phyloP scores from a whole-genome alignment of 371 early-diverging fungal genomes.

The Mortierella sp. region DNA sequence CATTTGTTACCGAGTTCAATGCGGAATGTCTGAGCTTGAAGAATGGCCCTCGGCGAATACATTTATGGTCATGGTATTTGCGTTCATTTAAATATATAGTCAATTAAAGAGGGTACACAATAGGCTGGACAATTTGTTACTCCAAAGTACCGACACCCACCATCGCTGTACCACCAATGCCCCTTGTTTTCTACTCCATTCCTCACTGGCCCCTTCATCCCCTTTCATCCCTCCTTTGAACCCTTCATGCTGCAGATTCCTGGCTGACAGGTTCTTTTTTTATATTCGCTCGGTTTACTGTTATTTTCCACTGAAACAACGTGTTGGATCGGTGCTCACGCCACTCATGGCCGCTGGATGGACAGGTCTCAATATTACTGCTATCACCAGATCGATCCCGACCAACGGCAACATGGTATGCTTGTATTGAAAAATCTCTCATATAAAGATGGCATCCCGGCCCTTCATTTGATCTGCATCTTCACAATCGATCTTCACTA shows the following conservation, averaged over 20 bases:
- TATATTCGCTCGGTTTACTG: neutral
- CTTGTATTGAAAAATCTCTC: neutral
- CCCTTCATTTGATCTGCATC: neutral
- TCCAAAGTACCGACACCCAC: too few species aligned
- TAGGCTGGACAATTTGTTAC: neutral
- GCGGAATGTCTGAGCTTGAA: constrained; percentile 3
- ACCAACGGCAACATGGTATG: neutral
- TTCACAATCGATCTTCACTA: neutral
- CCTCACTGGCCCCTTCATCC: too few species aligned
- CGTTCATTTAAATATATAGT: neutral
- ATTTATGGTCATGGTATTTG: neutral
- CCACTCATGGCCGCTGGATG: neutral
- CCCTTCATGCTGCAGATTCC: neutral
- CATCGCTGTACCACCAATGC: too few species aligned
- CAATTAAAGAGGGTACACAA: neutral
- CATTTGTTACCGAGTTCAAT: constrained; percentile 25
- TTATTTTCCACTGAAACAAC: neutral
- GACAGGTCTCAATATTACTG: neutral
- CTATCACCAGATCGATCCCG: constrained; percentile 1
- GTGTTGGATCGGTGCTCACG: neutral
- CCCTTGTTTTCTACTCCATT: too few species aligned
- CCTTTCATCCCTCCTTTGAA: neutral
- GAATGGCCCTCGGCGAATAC: neutral
- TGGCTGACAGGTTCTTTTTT: neutral
- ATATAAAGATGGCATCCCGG: neutral